Base-by-base conservation (phyloP, 2,329 filamentous ascomycete species). In the Byssochlamys sp. region DNA sequence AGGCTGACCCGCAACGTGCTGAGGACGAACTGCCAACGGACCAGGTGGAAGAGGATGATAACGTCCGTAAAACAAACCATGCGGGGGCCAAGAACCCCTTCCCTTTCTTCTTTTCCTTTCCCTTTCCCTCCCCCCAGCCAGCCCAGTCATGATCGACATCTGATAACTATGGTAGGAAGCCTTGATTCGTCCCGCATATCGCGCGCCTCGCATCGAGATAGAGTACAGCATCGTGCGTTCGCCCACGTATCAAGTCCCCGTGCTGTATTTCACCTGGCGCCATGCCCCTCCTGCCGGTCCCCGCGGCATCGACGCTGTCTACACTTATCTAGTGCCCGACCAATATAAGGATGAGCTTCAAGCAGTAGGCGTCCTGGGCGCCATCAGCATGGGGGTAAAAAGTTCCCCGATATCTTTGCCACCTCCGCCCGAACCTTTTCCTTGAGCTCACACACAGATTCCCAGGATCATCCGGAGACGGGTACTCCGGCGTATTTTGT, bases 401-500 rank as follows among this genome's bases (percentile, higher is more conserved):
- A 63, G 65, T 62, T 53, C 57, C 57, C 52, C 49, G 49, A 52
- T 29, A 52, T 29, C 49, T 58, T 61, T n/a, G 56, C 39, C 57
- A 50, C 53, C 48, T 55, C 39, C 31, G 52, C 53, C 45, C 35
- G 29, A 55, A 62, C 60, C 59, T 55, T 64, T 53, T 61, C 54
- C 57, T 65, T 66, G 58, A 67, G 64, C 70, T 73, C 71, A 75
- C 73, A 39, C 35, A 39, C 35, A 29, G 62, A 63, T 66, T 65
- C 60, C 70, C 74, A 92, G 84, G 86, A 95, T 73, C 91, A 97
- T 79, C 92, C 94, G 55, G 74, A 89, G 59, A 89, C 85, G 58
- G 88, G 87, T 55, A 73, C 86, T 58, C 90, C 91, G 48, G 83
- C 85, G 54, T 96, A 92, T 73, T 96, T 96, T 73, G 81, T 97